phyloP scores from a whole-genome alignment of 2,329 filamentous ascomycete genomes.

The Spiromastix sp. region DNA sequence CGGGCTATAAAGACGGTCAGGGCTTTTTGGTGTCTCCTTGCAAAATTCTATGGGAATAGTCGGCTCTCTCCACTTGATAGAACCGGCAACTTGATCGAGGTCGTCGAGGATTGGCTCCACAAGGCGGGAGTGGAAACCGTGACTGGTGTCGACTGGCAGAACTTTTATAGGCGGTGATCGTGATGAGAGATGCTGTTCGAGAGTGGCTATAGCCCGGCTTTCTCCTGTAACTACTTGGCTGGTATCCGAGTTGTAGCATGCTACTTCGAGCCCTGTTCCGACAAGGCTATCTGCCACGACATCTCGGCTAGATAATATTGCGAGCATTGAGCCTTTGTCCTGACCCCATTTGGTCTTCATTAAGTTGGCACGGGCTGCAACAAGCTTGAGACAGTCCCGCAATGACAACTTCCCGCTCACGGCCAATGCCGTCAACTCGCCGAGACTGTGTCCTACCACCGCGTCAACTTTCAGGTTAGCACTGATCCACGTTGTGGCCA shows the following conservation, averaged over 20 bases:
- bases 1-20: no score
- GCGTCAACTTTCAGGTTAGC: slow-evolving; percentile 23
- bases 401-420: slow-evolving; percentile 22
- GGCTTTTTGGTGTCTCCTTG: slow-evolving; percentile 7
- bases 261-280: no score
- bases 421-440: slow-evolving; percentile 26
- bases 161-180: no score
- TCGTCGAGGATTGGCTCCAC: slow-evolving; percentile 16
- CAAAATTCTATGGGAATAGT: slow-evolving; percentile 15
- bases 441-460: slow-evolving; percentile 30
- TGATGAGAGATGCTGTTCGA: no score
- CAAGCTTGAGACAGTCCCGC: slow-evolving; percentile 19
- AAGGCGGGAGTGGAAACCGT: slow-evolving; percentile 33
- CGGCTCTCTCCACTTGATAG: slow-evolving; percentile 13
- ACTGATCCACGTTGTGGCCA: slow-evolving; percentile 28
- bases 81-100: slow-evolving; percentile 10
- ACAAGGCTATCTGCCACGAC: slow-evolving; percentile 13
- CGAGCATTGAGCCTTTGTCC: slow-evolving; percentile 25
- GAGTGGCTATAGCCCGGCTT: no score
- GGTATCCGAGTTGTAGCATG: slow-evolving; percentile 16
- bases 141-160: slow-evolving; percentile 30
- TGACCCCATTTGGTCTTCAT: slow-evolving; percentile 22
- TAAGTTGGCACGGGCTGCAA: slow-evolving; percentile 21
- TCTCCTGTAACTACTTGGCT: slow-evolving; percentile 10
- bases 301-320: slow-evolving; percentile 20